Evolutionary conservation across 2,329 filamentous ascomycete species (phyloP), one percentile per base, ranked within the genome.

Genomic region (Fusarium sp.): DNA sequence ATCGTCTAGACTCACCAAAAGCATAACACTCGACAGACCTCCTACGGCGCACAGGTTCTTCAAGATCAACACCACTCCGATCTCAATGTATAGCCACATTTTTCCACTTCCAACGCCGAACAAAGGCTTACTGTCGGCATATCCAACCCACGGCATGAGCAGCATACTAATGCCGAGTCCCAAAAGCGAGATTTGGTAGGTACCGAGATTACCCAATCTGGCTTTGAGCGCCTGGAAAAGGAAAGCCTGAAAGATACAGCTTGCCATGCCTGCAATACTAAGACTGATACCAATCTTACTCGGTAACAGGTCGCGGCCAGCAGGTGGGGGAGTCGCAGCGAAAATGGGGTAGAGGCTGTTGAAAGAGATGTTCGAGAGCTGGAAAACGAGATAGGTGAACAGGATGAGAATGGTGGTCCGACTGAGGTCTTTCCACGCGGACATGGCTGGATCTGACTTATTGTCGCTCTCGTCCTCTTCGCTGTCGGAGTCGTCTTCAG

Each of bases 281-380:
- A 98, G 85, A 1, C 92, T 93, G 20, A 97, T 82, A 1, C 96
- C 96, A 46, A 98, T 97, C 65, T 93, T 93, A 61, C 90, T 87
- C 0, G 95, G 93, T 1, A 87, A 87, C 6, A 98, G 85, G 2
- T 87, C 85, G 42, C 96, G 91, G 20, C 96, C 96, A 0, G 91
- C 91, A 0, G 96, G 96, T 0, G 90, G 85, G 1, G 87, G 81
- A 0, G 92, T 90, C 59, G 95, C 91, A 1, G 92, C 93, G 75
- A 98, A 99, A 58, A 98, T 95, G 2, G 96, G 96, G 76, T 97
- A 99, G 0, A 99, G 85, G 20, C 93, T 95, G 81, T 97, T 98
- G 86, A 95, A 99, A 6, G 94, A 94, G 72, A 98, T 94, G 80
- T 98, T 98, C 67, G 93, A 91, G 8, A 99, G 86, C 77, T 98